Conservation (phyloP, 768 basidiomycete genomes). For the Lactarius trivialis region DNA sequence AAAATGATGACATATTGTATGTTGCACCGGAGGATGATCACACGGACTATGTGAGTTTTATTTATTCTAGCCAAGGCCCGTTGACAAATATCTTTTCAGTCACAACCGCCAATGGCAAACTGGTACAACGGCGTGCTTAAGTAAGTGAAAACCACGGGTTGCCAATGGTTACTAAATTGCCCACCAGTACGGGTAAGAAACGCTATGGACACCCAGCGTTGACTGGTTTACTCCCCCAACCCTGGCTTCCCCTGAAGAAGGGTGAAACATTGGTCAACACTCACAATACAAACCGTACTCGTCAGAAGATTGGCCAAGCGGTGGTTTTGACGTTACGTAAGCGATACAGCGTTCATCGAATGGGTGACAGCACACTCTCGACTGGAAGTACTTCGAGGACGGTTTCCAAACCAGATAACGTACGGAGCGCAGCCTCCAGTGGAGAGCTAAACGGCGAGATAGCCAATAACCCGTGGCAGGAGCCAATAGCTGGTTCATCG, state of each 20-base stretch:
- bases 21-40: constrained; percentile 91
- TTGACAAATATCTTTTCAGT: constrained; percentile 38
- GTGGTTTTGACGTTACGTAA: constrained; percentile 80
- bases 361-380: constrained; percentile 24
- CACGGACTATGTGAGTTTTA: constrained; percentile 69
- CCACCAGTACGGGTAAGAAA: constrained; percentile 77
- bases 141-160: constrained; percentile 35
- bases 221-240: constrained; percentile 86
- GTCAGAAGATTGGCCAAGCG: constrained; percentile 43
- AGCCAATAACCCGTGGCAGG: constrained; percentile 56
- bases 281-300: constrained; percentile 32
- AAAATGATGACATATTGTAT: constrained; percentile 91
- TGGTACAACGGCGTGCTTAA: constrained; percentile 93
- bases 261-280: constrained; percentile 69
- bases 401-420: constrained; percentile 19
- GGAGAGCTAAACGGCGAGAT: constrained; percentile 7
- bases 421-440: constrained; percentile 2
- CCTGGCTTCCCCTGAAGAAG: constrained; percentile 90
- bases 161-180: not conserved
- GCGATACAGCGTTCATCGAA: constrained; percentile 50
- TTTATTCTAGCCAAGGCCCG: not conserved
- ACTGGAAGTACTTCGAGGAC: constrained; percentile 6
- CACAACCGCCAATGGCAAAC: constrained; percentile 94
- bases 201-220: constrained; percentile 94
- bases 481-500: constrained; percentile 36